These are phyloP conservation scores for Lolium perenne DNA, from an alignment of 176 grass and related monocot genomes.

Conservation along the genomic window DNA sequence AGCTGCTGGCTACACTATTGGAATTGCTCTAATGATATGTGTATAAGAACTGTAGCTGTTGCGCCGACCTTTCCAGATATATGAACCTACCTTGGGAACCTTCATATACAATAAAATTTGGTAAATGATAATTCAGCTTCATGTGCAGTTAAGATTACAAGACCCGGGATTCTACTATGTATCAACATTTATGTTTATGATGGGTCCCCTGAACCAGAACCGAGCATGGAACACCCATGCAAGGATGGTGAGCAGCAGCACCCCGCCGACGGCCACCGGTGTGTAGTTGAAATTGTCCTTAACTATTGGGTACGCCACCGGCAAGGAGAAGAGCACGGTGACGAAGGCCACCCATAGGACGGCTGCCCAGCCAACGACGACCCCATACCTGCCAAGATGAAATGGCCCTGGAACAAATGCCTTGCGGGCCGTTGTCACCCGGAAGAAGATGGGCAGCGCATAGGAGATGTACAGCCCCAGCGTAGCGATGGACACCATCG, in stretches of 20 bases:
- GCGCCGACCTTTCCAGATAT: background rate
- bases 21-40: too few species aligned
- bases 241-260: conserved; percentile 50
- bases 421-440: conserved; percentile 56
- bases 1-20: too few species aligned
- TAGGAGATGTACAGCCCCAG: conserved; percentile 71
- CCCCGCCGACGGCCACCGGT: conserved; percentile 64
- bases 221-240: conserved; percentile 62
- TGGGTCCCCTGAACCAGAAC: conserved; percentile 78
- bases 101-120: background rate
- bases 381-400: conserved; percentile 57
- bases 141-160: background rate
- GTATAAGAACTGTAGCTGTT: background rate
- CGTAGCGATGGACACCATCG: conserved; percentile 73
- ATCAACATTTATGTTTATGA: conserved; percentile 63
- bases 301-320: conserved; percentile 68
- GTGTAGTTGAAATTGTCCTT: conserved; percentile 76
- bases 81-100: background rate
- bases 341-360: conserved; percentile 70
- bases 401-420: conserved; percentile 68
- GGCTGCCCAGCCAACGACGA: conserved; percentile 50
- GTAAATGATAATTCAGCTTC: background rate
- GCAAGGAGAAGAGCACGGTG: conserved; percentile 83
- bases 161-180: background rate
- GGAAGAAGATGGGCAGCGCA: conserved; percentile 67